phyloP scores from a whole-genome alignment of 176 grass and related monocot species.

The Musa schizocarpa region DNA sequence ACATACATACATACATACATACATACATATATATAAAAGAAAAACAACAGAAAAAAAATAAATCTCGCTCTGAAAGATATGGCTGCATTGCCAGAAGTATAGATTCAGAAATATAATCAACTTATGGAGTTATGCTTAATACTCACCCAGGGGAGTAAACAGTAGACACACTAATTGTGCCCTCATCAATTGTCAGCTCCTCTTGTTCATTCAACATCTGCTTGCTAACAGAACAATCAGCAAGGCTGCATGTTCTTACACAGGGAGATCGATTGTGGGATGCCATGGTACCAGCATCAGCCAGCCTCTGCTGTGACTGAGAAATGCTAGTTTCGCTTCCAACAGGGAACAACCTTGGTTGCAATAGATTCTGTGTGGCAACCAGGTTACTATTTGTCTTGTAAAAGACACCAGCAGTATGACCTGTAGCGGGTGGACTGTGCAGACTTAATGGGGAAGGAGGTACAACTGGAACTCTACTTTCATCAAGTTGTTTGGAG shows the following conservation, averaged over 20 bases:
- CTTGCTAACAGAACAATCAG: conserved; percentile 18
- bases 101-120: no score
- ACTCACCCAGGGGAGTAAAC: conserved; percentile 59
- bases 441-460: conserved; percentile 23
- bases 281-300: conserved; percentile 27
- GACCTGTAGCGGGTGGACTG: conserved; percentile 17
- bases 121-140: background rate
- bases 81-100: no score
- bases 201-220: conserved; percentile 23
- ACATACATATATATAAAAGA: no score
- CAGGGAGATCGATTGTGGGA: conserved; percentile 27
- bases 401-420: conserved; percentile 6
- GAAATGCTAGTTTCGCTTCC: conserved; percentile 7
- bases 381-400: conserved; percentile 8
- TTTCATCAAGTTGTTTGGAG: conserved; percentile 1
- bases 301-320: background rate
- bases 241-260: conserved; percentile 35
- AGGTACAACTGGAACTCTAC: conserved; percentile 11
- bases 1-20: no score
- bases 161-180: conserved; percentile 35
- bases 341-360: background rate
- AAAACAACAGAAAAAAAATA: no score
- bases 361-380: background rate
- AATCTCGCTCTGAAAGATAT: no score
- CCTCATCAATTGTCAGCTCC: conserved; percentile 12